Evolutionary conservation across 192 early-diverging fungal species (phyloP), one percentile per base, ranked within the genome.

Genomic region (Coemansia sp.): DNA sequence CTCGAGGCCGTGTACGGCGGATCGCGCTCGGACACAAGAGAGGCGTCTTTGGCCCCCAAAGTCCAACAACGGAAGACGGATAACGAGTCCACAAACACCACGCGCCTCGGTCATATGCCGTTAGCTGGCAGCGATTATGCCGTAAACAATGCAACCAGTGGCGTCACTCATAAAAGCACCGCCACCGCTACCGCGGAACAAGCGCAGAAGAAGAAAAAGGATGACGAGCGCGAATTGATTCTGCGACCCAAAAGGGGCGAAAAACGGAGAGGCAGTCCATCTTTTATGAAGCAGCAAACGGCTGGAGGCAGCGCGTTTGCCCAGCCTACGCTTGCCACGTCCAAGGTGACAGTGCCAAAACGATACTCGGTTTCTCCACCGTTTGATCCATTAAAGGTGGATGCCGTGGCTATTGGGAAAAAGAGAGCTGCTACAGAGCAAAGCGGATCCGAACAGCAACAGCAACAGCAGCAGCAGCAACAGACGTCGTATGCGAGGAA

Each of bases 1-100:
- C 36, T 81, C 3, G 79, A 81, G 48, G 79, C 79, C 10, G 79
- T 81, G 23, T 81, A 81, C 33, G 74, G 79, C 35, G 79, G 79
- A 33, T 75, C 79, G 25, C 63, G 70, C 14, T 56, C 67, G 0
- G 79, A 75, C 11, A 64, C 79, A 5, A 53, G 61, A 1, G 70
- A 63, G 22, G 23, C 65, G 9, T 64, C 69, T 5, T 49, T 66
- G 17, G 42, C 38, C 25, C 49, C 61, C 36, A 55, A 61, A 57
- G 17, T 32, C 11, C 55, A 36, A n/a, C 33, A 36, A n/a, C 33
- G 33, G 8, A 57, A 36, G 23, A 36, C 19, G 11, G 55, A 57
- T 57, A 33, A 57, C 35, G 29, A 5, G 11, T 9, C 55, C 33
- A 29, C 29, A n/a, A n/a, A n/a, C 29, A 29, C 29, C 29, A 35